Conservation (phyloP, 441 rosid species). For the Rhodomyrtus psidioides region DNA sequence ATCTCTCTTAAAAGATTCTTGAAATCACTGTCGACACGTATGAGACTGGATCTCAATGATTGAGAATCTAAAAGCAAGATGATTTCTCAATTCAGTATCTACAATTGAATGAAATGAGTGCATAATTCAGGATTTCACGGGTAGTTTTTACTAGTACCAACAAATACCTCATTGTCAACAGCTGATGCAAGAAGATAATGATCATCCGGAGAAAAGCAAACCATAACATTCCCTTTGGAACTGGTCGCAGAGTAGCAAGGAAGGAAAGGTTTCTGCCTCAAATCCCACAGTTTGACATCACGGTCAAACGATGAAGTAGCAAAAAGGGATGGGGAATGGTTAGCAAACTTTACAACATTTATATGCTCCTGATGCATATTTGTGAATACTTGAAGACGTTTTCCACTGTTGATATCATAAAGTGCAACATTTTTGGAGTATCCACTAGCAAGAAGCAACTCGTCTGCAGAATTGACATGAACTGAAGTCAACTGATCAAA, state of each 20-base stretch:
- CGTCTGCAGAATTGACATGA: slow-evolving; percentile 81
- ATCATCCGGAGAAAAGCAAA: slow-evolving; percentile 98
- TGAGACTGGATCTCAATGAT: background rate
- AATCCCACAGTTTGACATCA: slow-evolving; percentile 90
- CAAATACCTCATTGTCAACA: slow-evolving; percentile 88
- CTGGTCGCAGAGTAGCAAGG: slow-evolving; percentile 86
- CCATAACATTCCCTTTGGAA: slow-evolving; percentile 93
- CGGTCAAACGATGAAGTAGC: slow-evolving; percentile 93
- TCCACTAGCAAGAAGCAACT: slow-evolving; percentile 90
- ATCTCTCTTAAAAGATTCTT: background rate
- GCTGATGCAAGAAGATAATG: slow-evolving; percentile 91
- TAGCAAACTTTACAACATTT: slow-evolving; percentile 86
- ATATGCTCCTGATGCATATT: slow-evolving; percentile 91
- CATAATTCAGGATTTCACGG: background rate
- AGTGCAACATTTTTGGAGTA: slow-evolving; percentile 83
- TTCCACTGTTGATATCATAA: slow-evolving; percentile 73
- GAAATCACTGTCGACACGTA: background rate
- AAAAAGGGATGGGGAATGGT: slow-evolving; percentile 77
- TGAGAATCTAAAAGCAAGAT: background rate
- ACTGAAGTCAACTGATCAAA: slow-evolving; percentile 92
- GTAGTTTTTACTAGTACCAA: background rate
- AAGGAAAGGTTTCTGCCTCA: slow-evolving; percentile 66
- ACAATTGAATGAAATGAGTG: background rate
- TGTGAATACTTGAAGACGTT: slow-evolving; percentile 59
- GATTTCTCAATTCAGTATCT: background rate